phyloP scores from a whole-genome alignment of 495 filamentous ascomycete genomes.

The Podospora didyma region DNA sequence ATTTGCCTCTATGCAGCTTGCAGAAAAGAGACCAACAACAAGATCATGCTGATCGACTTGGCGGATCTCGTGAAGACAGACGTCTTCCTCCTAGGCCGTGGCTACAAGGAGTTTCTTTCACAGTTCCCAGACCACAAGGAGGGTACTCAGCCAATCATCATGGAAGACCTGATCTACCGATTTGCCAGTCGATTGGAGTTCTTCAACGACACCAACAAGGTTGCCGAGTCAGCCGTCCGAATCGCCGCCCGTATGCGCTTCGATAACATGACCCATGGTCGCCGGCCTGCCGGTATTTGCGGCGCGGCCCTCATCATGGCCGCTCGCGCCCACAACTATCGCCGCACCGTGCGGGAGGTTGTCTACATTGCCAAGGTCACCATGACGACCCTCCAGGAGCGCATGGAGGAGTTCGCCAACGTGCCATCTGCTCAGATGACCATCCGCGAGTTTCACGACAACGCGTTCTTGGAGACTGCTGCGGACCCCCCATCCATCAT shows the following conservation, averaged over 20 bases:
- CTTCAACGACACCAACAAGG: conserved; percentile 65
- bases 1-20: conserved; percentile 86
- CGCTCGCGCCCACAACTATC: conserved; percentile 95
- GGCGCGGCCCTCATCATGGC: conserved; percentile 92
- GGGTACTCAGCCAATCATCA: conserved; percentile 56
- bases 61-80: conserved; percentile 84
- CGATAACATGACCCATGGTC: conserved; percentile 93
- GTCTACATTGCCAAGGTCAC: conserved; percentile 96
- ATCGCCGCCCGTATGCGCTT: conserved; percentile 88
- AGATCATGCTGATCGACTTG: conserved; percentile 89
- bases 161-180: conserved; percentile 82
- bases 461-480: conserved; percentile 44
- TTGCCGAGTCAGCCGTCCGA: conserved; percentile 78
- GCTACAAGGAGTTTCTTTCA: conserved; percentile 71
- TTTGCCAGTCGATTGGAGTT: conserved; percentile 91
- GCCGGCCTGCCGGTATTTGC: conserved; percentile 88
- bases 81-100: conserved; percentile 83
- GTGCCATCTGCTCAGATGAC: conserved; percentile 76
- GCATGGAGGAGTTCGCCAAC: conserved; percentile 82
- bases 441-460: conserved; percentile 79
- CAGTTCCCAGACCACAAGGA: conserved; percentile 54
- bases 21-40: conserved; percentile 56
- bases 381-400: conserved; percentile 81
- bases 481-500: conserved; percentile 84
- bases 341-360: conserved; percentile 83